Percentiles rank a stretch among this genome's conserved stretches.
Evolutionary conservation across 805 yeast genomes (phyloP).

Genomic region (Ogataea siamensis): DNA sequence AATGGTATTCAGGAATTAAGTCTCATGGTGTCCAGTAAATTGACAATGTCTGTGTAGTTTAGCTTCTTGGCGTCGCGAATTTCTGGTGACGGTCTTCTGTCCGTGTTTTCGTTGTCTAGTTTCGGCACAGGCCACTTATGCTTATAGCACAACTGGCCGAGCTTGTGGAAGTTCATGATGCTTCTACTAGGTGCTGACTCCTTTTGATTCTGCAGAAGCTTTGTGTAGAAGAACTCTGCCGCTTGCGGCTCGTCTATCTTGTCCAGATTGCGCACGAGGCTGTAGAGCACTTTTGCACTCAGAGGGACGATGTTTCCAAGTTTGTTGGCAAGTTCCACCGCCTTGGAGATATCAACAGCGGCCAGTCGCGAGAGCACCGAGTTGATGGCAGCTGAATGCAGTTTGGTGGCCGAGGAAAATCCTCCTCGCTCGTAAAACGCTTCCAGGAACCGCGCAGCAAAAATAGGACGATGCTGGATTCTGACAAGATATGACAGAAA

Average conservation of each 20-base stretch:
- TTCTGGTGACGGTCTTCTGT: not conserved
- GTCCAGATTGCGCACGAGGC: conserved; percentile 18
- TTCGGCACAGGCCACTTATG: conserved; percentile 20
- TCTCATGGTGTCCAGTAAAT: conserved; percentile 1
- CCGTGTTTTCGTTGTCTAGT: not conserved
- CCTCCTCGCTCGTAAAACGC: conserved; percentile 2
- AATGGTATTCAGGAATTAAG: conserved; percentile 7
- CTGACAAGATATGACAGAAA: conserved; percentile 18
- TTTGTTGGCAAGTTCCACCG: conserved; percentile 8
- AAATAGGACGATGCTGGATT: conserved; percentile 9
- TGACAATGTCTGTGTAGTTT: too few relatives aligned
- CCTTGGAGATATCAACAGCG: conserved; percentile 12
- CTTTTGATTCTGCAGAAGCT: conserved; percentile 6
- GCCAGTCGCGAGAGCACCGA: conserved; percentile 14
- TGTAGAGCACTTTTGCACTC: conserved; percentile 15
- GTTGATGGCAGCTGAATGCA: conserved; percentile 12
- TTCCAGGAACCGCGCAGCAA: conserved; percentile 14
- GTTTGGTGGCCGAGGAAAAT: conserved; percentile 3
- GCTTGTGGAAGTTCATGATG: conserved; percentile 4
- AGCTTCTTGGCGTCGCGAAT: conserved; percentile 9
- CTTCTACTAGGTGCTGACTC: conserved; percentile 1
- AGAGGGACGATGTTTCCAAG: conserved; percentile 8
- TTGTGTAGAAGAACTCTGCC: conserved; percentile 19
- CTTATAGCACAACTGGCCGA: conserved; percentile 16
- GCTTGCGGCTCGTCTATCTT: conserved; percentile 19